These are phyloP conservation scores for Aureobasidium sp. DNA, from an alignment of 2,329 filamentous ascomycete species.

Conservation along the genomic window DNA sequence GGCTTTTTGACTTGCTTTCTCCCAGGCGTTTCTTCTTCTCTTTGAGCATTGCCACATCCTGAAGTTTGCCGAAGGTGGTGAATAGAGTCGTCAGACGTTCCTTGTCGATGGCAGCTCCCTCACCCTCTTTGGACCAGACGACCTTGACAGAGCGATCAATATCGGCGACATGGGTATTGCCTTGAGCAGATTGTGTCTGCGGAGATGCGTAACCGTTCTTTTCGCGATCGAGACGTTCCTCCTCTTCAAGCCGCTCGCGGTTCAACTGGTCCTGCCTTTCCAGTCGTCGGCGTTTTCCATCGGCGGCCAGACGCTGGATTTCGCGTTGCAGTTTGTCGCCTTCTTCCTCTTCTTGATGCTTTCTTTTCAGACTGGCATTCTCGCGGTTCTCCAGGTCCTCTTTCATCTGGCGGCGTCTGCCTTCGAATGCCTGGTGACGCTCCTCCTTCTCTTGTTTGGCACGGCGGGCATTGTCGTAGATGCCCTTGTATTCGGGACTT, in stretches of 20 bases:
- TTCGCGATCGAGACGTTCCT: slow-evolving; percentile 38
- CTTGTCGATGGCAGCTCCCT: slow-evolving; percentile 33
- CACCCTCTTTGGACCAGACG: slow-evolving; percentile 44
- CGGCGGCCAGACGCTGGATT: slow-evolving; percentile 37
- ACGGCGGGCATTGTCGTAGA: slow-evolving; percentile 70
- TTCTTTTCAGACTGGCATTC: slow-evolving; percentile 37
- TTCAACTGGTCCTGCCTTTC: slow-evolving; percentile 46
- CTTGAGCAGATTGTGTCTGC: not conserved
- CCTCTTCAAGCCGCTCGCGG: slow-evolving; percentile 42
- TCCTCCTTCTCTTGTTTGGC: slow-evolving; percentile 61
- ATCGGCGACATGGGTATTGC: slow-evolving; percentile 36
- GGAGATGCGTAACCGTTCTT: slow-evolving; percentile 17
- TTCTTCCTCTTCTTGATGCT: slow-evolving; percentile 35
- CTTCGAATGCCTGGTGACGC: slow-evolving; percentile 65
- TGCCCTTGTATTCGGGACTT: slow-evolving; percentile 59
- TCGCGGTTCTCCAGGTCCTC: slow-evolving; percentile 81
- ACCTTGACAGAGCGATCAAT: slow-evolving; percentile 51
- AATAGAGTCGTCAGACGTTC: slow-evolving; percentile 41
- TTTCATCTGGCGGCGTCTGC: slow-evolving; percentile 65
- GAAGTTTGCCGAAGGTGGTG: slow-evolving; percentile 47
- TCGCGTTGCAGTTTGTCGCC: slow-evolving; percentile 53
- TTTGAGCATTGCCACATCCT: slow-evolving; percentile 46
- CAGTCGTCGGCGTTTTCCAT: slow-evolving; percentile 45
- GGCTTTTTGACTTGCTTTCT: slow-evolving; percentile 43
- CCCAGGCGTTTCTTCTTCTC: slow-evolving; percentile 44